Percentiles rank a stretch among this genome's conserved stretches.
phyloP scores from a whole-genome alignment of 139 green algal genomes.

The Chlorella vulgaris region DNA sequence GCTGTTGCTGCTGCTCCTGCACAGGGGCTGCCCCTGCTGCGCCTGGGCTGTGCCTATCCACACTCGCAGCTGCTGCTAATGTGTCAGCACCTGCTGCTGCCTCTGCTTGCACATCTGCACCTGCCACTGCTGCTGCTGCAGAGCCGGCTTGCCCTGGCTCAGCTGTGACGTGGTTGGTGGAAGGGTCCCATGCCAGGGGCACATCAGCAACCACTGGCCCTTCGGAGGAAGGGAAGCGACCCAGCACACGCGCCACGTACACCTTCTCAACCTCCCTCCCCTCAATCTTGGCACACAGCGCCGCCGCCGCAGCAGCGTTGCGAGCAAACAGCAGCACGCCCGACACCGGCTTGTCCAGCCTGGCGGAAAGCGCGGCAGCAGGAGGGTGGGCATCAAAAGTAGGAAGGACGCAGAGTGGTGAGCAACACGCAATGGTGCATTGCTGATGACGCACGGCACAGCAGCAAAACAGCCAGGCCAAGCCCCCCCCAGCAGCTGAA shows the following conservation, averaged over 20 bases:
- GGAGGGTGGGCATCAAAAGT: neutral
- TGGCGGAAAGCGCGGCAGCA: neutral
- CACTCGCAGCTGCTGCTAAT: neutral
- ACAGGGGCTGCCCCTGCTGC: neutral
- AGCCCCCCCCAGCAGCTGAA: neutral
- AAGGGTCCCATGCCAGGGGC: conserved; percentile 65
- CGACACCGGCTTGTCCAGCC: conserved; percentile 88
- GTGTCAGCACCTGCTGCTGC: neutral
- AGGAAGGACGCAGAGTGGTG: neutral
- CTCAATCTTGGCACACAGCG: conserved; percentile 61
- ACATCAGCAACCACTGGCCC: conserved; percentile 42
- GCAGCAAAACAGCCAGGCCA: neutral
- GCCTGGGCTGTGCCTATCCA: neutral
- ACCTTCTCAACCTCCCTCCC: conserved; percentile 70
- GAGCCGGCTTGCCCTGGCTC: neutral
- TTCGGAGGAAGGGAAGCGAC: conserved; percentile 62
- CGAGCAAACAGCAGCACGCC: conserved; percentile 86
- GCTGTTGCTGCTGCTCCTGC: conserved; percentile 15
- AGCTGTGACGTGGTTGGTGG: conserved; percentile 53
- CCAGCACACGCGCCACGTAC: conserved; percentile 85
- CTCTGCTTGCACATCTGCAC: neutral
- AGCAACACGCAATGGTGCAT: too few species aligned
- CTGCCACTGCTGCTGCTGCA: neutral
- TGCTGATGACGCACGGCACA: neutral
- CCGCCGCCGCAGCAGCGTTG: conserved; percentile 58